Conservation (phyloP, 331 rosid species). For the Ulmus americana region DNA sequence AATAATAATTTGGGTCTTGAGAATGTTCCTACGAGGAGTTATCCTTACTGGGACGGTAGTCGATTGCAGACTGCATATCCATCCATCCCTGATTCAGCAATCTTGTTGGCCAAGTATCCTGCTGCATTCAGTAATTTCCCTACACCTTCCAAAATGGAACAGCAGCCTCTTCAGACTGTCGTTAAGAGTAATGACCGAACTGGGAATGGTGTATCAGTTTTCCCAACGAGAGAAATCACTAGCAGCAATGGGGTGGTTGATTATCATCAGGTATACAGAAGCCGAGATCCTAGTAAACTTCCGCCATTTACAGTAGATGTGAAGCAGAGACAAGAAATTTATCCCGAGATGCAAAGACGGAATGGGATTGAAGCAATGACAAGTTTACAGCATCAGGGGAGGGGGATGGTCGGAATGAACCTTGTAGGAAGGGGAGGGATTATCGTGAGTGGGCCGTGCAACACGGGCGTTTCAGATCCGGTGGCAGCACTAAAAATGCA, state of each 20-base stretch:
- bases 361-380: constrained; percentile 63
- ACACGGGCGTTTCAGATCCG: constrained; percentile 72
- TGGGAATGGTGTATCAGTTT: constrained; percentile 41
- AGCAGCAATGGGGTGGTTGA: constrained; percentile 56
- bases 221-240: constrained; percentile 42
- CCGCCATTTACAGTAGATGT: constrained; percentile 65
- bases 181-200: constrained; percentile 41
- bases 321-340: constrained; percentile 55
- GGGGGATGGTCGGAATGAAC: constrained; percentile 65
- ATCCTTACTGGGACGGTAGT: constrained; percentile 66
- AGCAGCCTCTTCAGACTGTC: constrained; percentile 48
- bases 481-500: constrained; percentile 92
- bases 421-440: constrained; percentile 69
- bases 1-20: constrained; percentile 44
- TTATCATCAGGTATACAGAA: constrained; percentile 51
- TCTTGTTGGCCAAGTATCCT: constrained; percentile 80
- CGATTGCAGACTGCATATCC: constrained; percentile 57
- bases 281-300: constrained; percentile 48
- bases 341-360: constrained; percentile 57
- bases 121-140: constrained; percentile 66
- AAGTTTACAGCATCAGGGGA: constrained; percentile 68
- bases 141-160: constrained; percentile 42
- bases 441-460: constrained; percentile 58
- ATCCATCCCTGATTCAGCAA: constrained; percentile 67
- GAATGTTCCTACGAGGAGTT: constrained; percentile 52